phyloP scores from a whole-genome alignment of 2,329 filamentous ascomycete genomes.

The Curvularia verruculosa region DNA sequence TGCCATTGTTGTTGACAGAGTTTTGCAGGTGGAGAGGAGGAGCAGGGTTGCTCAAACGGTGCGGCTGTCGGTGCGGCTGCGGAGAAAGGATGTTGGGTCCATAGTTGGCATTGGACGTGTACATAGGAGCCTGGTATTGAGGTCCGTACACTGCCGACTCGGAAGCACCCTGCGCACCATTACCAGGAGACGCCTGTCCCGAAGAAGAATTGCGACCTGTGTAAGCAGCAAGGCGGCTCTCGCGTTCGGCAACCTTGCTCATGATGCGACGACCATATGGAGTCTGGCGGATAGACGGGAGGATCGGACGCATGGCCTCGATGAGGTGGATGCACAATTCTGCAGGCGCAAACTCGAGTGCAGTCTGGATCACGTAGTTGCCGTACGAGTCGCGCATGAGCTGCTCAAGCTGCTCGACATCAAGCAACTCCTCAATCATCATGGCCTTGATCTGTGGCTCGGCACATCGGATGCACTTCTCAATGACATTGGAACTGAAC shows the following conservation, averaged over 20 bases:
- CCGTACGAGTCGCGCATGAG: conserved; percentile 91
- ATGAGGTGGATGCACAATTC: conserved; percentile 64
- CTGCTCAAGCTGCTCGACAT: conserved; percentile 78
- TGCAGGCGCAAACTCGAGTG: conserved; percentile 54
- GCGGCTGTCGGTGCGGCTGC: conserved; percentile 41
- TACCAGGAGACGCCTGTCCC: conserved; percentile 39
- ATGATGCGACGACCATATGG: conserved; percentile 94
- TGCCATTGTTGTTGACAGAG: conserved; percentile 40
- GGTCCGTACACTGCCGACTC: conserved; percentile 30
- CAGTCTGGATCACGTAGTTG: conserved; percentile 98
- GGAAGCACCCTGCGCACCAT: conserved; percentile 33
- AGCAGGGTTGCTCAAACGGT: conserved; percentile 48
- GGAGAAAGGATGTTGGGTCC: conserved; percentile 46
- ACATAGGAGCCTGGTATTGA: conserved; percentile 41
- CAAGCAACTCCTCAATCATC: conserved; percentile 83
- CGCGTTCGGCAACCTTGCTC: conserved; percentile 75
- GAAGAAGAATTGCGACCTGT: conserved; percentile 35
- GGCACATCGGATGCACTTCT: conserved; percentile 86
- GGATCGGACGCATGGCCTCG: conserved; percentile 81
- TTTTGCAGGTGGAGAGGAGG: conserved; percentile 47
- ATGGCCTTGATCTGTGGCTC: conserved; percentile 74
- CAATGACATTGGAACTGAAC: conserved; percentile 98
- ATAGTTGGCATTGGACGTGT: conserved; percentile 45
- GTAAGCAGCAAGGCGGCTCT: conserved; percentile 48
- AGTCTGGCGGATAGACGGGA: conserved; percentile 84